A percentile compares a stretch with the other conserved stretches of the same genome.
Evolutionary conservation across 345 rosid species (phyloP).

Genomic region (Fremontodendron californicum): DNA sequence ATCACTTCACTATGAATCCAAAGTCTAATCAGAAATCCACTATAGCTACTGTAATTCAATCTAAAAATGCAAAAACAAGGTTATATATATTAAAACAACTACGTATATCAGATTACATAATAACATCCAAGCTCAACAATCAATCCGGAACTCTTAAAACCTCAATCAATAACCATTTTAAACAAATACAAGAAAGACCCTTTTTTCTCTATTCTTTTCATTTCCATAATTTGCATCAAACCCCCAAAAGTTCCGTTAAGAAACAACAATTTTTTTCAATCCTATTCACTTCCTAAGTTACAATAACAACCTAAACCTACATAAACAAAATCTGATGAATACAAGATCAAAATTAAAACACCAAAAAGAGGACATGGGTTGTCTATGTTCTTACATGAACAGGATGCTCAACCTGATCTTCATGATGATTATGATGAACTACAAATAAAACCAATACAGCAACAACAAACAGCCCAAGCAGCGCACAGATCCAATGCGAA

Average conservation of each 20-base stretch:
- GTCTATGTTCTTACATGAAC: slow-evolving; percentile 26
- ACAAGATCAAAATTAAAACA: background rate
- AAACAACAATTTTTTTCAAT: slow-evolving; percentile 6
- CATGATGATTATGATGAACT: slow-evolving; percentile 79
- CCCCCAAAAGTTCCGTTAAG: background rate
- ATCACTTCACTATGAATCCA: background rate
- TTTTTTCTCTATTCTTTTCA: background rate
- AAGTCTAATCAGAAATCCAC: background rate
- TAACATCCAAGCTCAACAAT: background rate
- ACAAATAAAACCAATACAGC: slow-evolving; percentile 79
- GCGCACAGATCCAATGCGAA: slow-evolving; percentile 77
- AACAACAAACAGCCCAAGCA: slow-evolving; percentile 59
- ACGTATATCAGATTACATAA: background rate
- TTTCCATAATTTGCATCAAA: background rate
- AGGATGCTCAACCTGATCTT: slow-evolving; percentile 50
- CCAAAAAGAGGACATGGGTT: background rate
- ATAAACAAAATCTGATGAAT: background rate
- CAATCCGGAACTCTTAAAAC: background rate
- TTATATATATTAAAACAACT: background rate
- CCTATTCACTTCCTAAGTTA: slow-evolving; percentile 5
- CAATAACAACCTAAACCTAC: slow-evolving; percentile 13
- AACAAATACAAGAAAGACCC: background rate
- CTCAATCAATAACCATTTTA: background rate
- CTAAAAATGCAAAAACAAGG: background rate
- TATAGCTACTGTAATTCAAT: background rate